phyloP scores from a whole-genome alignment of 176 grass and related monocot species.

The Triticum urartu region DNA sequence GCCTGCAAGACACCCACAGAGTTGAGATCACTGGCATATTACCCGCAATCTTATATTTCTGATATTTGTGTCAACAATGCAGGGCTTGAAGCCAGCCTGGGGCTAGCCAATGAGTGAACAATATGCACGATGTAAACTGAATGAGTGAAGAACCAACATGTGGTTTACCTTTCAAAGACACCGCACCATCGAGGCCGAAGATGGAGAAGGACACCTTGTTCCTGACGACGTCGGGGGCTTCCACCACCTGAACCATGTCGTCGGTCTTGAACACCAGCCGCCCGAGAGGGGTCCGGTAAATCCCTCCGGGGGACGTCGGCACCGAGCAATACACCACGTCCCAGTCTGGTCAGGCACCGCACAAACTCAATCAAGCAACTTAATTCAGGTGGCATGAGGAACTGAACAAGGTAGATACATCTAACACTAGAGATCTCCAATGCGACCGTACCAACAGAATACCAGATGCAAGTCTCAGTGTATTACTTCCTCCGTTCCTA shows the following conservation, averaged over 20 bases:
- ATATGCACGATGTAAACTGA: neutral
- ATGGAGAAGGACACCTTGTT: conserved; percentile 74
- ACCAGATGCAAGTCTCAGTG: neutral
- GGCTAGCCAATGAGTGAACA: too few species aligned
- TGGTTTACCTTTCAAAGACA: conserved; percentile 73
- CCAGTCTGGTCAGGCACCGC: conserved; percentile 56
- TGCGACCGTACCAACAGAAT: neutral
- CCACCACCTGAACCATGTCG: conserved; percentile 84
- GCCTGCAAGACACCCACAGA: conserved; percentile 25
- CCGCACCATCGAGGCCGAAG: conserved; percentile 69
- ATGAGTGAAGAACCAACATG: neutral
- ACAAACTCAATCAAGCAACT: neutral
- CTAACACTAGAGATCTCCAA: too few species aligned
- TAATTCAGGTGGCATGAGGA: neutral
- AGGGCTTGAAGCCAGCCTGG: neutral
- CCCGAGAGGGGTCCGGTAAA: conserved; percentile 64
- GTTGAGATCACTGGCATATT: neutral
- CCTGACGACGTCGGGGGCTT: conserved; percentile 64
- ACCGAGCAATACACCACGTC: conserved; percentile 85
- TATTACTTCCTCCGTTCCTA: too few species aligned
- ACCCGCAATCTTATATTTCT: neutral
- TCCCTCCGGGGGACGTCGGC: conserved; percentile 82
- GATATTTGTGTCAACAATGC: rapidly evolving
- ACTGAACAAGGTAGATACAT: neutral
- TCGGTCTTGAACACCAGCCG: conserved; percentile 84